These are phyloP conservation scores for Lactarius hatsudake DNA, from an alignment of 768 basidiomycete genomes.

Conservation along the genomic window DNA sequence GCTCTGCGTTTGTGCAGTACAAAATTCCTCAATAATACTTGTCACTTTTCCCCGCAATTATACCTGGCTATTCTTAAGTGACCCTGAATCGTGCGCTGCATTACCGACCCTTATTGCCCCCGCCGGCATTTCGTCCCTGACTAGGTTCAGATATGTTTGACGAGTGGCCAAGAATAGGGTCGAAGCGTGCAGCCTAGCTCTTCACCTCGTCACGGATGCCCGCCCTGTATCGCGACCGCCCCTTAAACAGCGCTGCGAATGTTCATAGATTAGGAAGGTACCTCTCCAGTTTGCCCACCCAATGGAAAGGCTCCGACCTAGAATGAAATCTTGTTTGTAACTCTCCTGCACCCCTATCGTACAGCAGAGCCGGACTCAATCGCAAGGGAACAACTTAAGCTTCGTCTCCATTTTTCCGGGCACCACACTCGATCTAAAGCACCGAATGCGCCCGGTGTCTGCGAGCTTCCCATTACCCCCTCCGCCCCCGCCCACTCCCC, in stretches of 20 bases:
- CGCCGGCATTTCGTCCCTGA: slow-evolving; percentile 1
- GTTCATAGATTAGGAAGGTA: background rate
- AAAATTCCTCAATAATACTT: slow-evolving; percentile 6
- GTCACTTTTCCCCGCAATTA: background rate
- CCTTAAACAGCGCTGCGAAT: background rate
- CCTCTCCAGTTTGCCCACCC: background rate
- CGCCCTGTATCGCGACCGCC: background rate
- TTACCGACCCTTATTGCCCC: background rate
- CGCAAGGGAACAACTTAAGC: background rate
- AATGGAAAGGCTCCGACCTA: background rate
- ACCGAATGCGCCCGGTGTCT: background rate
- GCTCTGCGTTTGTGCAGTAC: slow-evolving; percentile 40
- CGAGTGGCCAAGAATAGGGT: background rate
- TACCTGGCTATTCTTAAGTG: background rate
- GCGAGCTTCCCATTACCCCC: background rate
- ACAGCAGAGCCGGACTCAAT: slow-evolving; percentile 2
- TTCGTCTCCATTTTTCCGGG: background rate
- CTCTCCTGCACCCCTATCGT: background rate
- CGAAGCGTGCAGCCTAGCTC: background rate
- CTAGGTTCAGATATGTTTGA: background rate
- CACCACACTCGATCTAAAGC: background rate
- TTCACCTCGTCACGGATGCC: slow-evolving; percentile 1
- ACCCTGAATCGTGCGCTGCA: background rate
- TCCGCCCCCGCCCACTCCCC: background rate
- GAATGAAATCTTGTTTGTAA: background rate